Conservation (phyloP, 78 protist species). For the Dictyostelium intermedium region DNA sequence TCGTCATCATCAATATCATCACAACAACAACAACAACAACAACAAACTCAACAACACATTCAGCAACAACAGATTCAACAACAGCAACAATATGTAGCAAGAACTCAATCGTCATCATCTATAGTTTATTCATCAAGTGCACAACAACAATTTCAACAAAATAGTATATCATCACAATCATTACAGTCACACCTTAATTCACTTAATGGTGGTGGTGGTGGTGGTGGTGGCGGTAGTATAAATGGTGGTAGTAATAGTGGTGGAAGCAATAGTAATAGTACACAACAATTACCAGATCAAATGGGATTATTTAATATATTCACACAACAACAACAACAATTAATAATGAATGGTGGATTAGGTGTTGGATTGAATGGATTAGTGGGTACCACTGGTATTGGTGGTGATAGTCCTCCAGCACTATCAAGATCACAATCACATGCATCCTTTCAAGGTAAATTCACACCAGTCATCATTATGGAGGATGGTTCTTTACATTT, state of each 20-base stretch:
- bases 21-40: neutral
- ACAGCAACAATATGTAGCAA: neutral
- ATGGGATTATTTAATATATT: neutral
- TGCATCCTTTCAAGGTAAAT: conserved; percentile 18
- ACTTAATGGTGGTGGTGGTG: neutral
- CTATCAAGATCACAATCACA: conserved; percentile 56
- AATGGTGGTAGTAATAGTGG: neutral
- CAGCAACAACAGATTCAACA: neutral
- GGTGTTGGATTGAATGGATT: neutral
- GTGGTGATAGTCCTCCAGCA: conserved; percentile 3
- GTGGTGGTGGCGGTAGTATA: neutral
- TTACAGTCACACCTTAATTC: neutral
- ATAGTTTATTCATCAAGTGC: conserved; percentile 14
- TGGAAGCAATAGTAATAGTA: neutral
- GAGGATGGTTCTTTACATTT: neutral
- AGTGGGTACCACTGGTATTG: neutral
- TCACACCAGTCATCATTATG: neutral
- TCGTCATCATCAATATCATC: no score
- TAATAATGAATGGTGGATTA: neutral
- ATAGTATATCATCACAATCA: neutral
- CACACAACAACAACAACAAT: neutral
- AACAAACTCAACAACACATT: neutral
- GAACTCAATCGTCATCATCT: neutral
- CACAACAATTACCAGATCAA: neutral
- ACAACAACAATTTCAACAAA: neutral